These are phyloP conservation scores for Acacia confusa DNA, from an alignment of 306 rosid species.

Conservation along the genomic window DNA sequence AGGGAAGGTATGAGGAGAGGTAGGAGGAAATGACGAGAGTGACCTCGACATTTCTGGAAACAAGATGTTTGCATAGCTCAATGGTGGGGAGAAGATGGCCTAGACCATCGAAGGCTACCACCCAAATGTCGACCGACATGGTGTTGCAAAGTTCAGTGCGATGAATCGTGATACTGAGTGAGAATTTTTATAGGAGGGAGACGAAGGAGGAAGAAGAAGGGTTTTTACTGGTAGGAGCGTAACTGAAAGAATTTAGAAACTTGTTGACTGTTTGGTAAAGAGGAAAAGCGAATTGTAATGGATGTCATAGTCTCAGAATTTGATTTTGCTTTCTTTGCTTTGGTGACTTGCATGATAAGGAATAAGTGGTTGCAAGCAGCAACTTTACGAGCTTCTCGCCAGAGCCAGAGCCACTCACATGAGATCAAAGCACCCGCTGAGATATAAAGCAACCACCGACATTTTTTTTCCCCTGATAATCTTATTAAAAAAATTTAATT, in stretches of 20 bases:
- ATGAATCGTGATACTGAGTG: not conserved
- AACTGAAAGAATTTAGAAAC: not conserved
- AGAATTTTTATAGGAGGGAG: not conserved
- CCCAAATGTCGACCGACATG: conserved; percentile 53
- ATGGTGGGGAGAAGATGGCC: conserved; percentile 67
- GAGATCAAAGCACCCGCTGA: not conserved
- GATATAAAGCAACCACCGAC: too few relatives aligned
- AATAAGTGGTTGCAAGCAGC: not conserved
- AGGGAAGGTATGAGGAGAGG: conserved; percentile 49
- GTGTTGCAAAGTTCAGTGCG: not conserved
- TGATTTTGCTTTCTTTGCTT: not conserved
- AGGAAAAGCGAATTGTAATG: not conserved
- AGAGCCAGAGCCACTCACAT: not conserved
- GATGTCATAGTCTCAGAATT: not conserved
- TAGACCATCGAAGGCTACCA: conserved; percentile 58
- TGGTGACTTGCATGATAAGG: not conserved
- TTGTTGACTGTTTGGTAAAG: not conserved
- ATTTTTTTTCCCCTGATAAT: too few relatives aligned
- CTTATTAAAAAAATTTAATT: too few relatives aligned
- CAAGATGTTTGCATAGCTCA: conserved; percentile 62
- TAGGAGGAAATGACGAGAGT: conserved; percentile 47
- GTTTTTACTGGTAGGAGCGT: conserved; percentile 5
- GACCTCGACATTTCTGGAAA: conserved; percentile 43
- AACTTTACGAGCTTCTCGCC: not conserved
- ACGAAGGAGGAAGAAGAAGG: not conserved